Conservation (phyloP, 306 rosid genomes). For the Corylus avellana region DNA sequence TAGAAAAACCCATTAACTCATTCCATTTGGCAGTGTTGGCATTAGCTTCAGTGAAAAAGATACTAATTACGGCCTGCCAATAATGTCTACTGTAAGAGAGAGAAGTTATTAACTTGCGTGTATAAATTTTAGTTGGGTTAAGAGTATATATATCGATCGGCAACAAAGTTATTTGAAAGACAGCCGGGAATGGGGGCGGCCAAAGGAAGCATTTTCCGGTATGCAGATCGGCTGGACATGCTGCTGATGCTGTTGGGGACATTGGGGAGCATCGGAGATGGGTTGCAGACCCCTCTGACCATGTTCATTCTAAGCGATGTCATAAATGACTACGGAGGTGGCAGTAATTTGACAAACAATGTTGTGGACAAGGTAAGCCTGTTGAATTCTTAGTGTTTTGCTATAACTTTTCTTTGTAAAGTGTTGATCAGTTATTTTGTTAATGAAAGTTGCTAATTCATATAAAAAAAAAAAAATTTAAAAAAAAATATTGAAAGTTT, state of each 20-base stretch:
- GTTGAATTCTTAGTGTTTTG: background rate
- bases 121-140: constrained; percentile 19
- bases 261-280: constrained; percentile 86
- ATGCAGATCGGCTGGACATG: constrained; percentile 73
- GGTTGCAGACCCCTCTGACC: constrained; percentile 75
- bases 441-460: background rate
- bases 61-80: constrained; percentile 24
- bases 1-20: constrained; percentile 11
- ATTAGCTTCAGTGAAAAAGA: constrained; percentile 24
- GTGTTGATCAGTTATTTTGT: background rate
- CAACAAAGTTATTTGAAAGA: constrained; percentile 11
- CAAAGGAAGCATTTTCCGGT: constrained; percentile 59
- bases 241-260: constrained; percentile 75
- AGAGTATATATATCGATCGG: background rate
- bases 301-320: constrained; percentile 84
- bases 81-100: background rate
- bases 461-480: too few relatives aligned
- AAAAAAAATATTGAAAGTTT: too few relatives aligned
- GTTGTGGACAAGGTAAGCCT: constrained; percentile 70
- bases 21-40: constrained; percentile 26
- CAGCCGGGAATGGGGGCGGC: constrained; percentile 46
- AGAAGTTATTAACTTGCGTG: background rate
- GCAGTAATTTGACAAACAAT: constrained; percentile 38
- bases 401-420: background rate
- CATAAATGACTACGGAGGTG: constrained; percentile 65